phyloP scores from a whole-genome alignment of 345 rosid genomes.

The Aquilaria sinensis region DNA sequence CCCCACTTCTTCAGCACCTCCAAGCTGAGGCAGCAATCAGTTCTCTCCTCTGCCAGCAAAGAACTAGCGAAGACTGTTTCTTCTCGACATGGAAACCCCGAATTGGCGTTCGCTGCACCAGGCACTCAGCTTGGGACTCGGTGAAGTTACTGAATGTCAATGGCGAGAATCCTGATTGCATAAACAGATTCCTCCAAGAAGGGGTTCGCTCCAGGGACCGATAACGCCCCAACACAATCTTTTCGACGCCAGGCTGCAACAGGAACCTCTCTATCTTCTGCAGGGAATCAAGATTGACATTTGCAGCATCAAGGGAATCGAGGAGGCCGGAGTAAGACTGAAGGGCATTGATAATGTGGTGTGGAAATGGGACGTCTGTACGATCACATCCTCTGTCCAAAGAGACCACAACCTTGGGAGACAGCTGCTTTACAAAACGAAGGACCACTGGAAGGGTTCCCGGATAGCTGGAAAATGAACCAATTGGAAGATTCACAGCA shows the following conservation, averaged over 20 bases:
- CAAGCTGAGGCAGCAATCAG: conserved; percentile 85
- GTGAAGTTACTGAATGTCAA: conserved; percentile 65
- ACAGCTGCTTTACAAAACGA: conserved; percentile 64
- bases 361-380: conserved; percentile 67
- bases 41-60: conserved; percentile 87
- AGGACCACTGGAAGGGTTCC: conserved; percentile 49
- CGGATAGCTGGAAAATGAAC: conserved; percentile 49
- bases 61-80: conserved; percentile 61
- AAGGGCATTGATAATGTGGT: conserved; percentile 64
- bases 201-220: conserved; percentile 45
- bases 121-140: conserved; percentile 82
- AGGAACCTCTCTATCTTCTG: conserved; percentile 82
- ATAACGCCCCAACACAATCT: conserved; percentile 54
- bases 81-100: conserved; percentile 87
- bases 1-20: conserved; percentile 47
- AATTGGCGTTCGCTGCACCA: conserved; percentile 56
- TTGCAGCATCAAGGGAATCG: conserved; percentile 83
- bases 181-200: conserved; percentile 71
- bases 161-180: conserved; percentile 66
- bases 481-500: conserved; percentile 69
- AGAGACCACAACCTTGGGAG: conserved; percentile 75
- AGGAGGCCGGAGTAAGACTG: conserved; percentile 55
- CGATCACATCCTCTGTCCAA: conserved; percentile 82
- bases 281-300: conserved; percentile 55
- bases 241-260: conserved; percentile 66